Base-by-base conservation (phyloP, 352 stramenopile species). In the Peronospora destructor region DNA sequence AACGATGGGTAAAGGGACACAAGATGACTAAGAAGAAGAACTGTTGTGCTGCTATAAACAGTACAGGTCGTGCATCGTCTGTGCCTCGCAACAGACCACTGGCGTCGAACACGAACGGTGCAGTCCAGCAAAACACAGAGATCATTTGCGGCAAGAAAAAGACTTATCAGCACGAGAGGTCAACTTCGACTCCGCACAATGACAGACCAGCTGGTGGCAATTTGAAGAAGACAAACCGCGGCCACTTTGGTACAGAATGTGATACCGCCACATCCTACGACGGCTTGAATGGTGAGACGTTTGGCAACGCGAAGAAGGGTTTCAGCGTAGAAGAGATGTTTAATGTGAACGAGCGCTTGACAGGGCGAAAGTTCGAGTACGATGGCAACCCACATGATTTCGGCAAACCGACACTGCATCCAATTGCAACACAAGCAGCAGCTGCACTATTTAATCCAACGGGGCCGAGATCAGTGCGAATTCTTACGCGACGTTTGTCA, bases 281-380 rank as follows among this genome's bases (percentile, higher is more conserved):
- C 58, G 70, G 74, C n/a, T 66, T 97, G 25, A 93, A 96, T 41
- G 65, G 74, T 49, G 75, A 94, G 40, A 96, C 88, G 8, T 87
- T 97, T 19, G 85, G 85, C n/a, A 64, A 67, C 13, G 68, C 66
- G 4, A 77, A 77, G 41, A 79, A 86, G 33, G 59, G 71, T 1
- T 88, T 91, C 64, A 91, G 90, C 43, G 93, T 97, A 38, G 87
- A 97, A 55, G 93, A 98, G 25, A 98, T 98, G 93, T 97, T 98
- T 59, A 83, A 68, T 41, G 81, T 95, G 19, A 98, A 98, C 64
- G 90, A 97, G 73, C 71, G 73, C 49, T 61, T 97, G 28, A 88
- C 87, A 14, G 91, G 91, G 11, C 68, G 85, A 17, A 97, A 96
- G 56, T 95, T 97, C 26, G 82, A 88, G 28, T 98, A 98, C 53